These are phyloP conservation scores for Canna indica DNA, from an alignment of 176 grass and related monocot species.

Conservation along the genomic window DNA sequence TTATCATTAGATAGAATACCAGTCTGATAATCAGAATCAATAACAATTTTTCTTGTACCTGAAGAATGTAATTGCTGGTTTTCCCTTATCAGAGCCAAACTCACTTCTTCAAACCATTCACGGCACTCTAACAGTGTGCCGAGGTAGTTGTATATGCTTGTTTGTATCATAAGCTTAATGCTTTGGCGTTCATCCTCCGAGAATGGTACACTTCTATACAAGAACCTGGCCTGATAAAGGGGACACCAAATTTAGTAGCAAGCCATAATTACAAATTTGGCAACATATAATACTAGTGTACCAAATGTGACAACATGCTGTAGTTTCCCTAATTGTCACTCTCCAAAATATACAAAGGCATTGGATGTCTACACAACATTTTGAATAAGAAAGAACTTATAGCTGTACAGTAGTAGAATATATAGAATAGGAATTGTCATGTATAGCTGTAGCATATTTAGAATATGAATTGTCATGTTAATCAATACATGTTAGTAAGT, in stretches of 20 bases:
- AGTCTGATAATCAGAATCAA: background rate
- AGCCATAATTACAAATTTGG: background rate
- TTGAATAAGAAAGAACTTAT: background rate
- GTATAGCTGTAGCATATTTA: background rate
- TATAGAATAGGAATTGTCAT: background rate
- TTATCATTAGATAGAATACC: background rate
- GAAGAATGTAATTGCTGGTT: slow-evolving; percentile 29
- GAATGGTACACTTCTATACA: slow-evolving; percentile 67
- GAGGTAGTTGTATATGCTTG: slow-evolving; percentile 79
- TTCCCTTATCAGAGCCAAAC: slow-evolving; percentile 41
- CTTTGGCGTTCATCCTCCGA: slow-evolving; percentile 62
- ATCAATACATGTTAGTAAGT: background rate
- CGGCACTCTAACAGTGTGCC: slow-evolving; percentile 71
- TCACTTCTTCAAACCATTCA: slow-evolving; percentile 85
- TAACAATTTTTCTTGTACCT: slow-evolving; percentile 30
- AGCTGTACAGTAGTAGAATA: background rate
- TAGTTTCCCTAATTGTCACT: too few relatives aligned
- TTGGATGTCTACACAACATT: background rate
- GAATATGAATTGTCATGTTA: background rate
- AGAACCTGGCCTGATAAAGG: slow-evolving; percentile 58
- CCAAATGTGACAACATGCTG: too few relatives aligned
- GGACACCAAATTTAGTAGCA: slow-evolving; percentile 12
- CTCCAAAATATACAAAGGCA: background rate
- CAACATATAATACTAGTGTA: background rate
- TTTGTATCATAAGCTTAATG: slow-evolving; percentile 83